These are phyloP conservation scores for Trametes cinnabarina DNA, from an alignment of 768 basidiomycete genomes.

Conservation along the genomic window DNA sequence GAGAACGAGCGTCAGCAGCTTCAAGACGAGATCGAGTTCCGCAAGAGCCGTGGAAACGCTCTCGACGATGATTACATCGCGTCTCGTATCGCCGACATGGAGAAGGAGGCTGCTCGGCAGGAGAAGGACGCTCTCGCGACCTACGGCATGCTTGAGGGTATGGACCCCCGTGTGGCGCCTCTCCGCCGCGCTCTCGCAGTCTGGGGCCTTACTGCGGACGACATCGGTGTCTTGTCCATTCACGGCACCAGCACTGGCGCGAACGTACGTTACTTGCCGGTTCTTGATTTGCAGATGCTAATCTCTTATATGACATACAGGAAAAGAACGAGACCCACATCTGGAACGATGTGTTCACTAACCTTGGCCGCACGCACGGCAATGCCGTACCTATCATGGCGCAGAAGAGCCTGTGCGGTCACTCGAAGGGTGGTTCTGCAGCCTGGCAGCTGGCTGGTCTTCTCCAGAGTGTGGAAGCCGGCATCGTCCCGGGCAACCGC, in stretches of 20 bases:
- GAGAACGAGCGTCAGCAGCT: slow-evolving; percentile 83
- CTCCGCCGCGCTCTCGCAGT: slow-evolving; percentile 94
- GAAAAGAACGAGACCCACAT: slow-evolving; percentile 98
- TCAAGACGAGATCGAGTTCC: slow-evolving; percentile 69
- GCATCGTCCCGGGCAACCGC: slow-evolving; percentile 91
- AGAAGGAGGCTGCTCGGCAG: slow-evolving; percentile 86
- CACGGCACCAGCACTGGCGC: slow-evolving; percentile 87
- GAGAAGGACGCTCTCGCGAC: slow-evolving; percentile 91
- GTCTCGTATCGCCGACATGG: slow-evolving; percentile 77
- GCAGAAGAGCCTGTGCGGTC: slow-evolving; percentile 95
- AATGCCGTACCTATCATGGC: slow-evolving; percentile 98
- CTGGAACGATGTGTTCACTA: slow-evolving; percentile 93
- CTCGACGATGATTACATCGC: slow-evolving; percentile 70
- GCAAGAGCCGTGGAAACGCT: slow-evolving; percentile 49
- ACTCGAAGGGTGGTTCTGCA: slow-evolving; percentile 98
- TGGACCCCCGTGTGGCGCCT: slow-evolving; percentile 82
- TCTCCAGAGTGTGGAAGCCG: slow-evolving; percentile 78
- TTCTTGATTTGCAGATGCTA: slow-evolving; percentile 4
- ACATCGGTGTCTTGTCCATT: slow-evolving; percentile 86
- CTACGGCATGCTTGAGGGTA: slow-evolving; percentile 93
- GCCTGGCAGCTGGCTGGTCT: slow-evolving; percentile 96
- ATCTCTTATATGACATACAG: slow-evolving; percentile 34
- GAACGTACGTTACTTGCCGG: slow-evolving; percentile 46
- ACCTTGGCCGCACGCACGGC: slow-evolving; percentile 84
- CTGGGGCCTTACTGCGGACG: slow-evolving; percentile 93